phyloP scores from a whole-genome alignment of 352 stramenopile genomes.

The Thalassiosira livingstoniorum region DNA sequence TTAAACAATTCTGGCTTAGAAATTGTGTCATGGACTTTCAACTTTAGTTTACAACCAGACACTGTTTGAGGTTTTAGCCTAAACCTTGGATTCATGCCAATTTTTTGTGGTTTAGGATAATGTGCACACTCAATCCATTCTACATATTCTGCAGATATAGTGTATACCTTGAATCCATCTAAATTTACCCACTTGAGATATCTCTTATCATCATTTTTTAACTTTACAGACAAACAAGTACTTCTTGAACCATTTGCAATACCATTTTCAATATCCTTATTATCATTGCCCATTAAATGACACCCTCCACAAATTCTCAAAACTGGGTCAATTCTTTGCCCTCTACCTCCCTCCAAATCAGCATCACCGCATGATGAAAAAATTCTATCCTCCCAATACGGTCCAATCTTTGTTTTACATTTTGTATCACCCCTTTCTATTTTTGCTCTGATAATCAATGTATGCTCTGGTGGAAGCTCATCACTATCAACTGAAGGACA shows the following conservation, averaged over 20 bases:
- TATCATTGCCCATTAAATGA: constrained; percentile 31
- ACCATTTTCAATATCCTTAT: constrained; percentile 6
- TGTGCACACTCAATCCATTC: constrained; percentile 38
- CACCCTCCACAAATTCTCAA: constrained; percentile 28
- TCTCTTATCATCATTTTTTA: neutral
- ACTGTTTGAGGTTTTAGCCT: constrained; percentile 6
- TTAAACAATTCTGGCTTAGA: too few species aligned
- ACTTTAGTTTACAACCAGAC: too few species aligned
- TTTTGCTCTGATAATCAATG: constrained; percentile 30
- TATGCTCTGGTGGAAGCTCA: constrained; percentile 24
- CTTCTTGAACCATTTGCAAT: constrained; percentile 14
- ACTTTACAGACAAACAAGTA: constrained; percentile 16
- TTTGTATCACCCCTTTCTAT: constrained; percentile 19
- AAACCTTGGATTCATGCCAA: neutral
- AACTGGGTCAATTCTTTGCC: constrained; percentile 34
- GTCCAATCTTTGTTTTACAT: constrained; percentile 8
- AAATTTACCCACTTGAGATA: constrained; percentile 10
- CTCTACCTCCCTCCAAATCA: constrained; percentile 3
- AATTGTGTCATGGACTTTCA: too few species aligned
- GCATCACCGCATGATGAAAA: constrained; percentile 18
- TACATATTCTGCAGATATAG: constrained; percentile 15
- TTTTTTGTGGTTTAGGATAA: constrained; percentile 9
- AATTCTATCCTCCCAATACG: neutral
- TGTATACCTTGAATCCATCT: constrained; percentile 37
- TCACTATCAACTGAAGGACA: neutral